Evolutionary conservation across 768 basidiomycete genomes (phyloP), one percentile per base, ranked within the genome.

Genomic region (Tylopilus balloui): DNA sequence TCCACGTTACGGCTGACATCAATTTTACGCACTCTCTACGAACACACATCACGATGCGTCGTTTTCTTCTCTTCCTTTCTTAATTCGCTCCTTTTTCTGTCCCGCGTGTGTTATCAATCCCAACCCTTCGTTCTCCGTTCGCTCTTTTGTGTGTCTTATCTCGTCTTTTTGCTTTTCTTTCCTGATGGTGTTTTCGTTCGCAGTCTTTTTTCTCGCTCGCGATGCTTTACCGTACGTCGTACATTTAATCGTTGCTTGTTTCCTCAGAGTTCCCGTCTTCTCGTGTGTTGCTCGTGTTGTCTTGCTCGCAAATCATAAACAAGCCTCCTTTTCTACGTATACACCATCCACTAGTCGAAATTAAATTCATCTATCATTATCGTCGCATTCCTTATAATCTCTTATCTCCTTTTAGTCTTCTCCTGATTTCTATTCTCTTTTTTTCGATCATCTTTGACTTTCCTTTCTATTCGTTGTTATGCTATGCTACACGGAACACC

Each of bases 1-100:
- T 39, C 34, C 41, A 48, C 45, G 41, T 41, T 50, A 67, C 51
- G 65, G 67, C 53, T 41, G 44, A 42, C 47, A 27, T 29, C 21
- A 46, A 7, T 42, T 43, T 53, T 47, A 66, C 58, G 56, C 54
- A 52, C 44, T 15, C 45, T 40, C 45, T 50, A 65, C 51, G 63
- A 67, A 54, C 17, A 45, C 48, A 4, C 40, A 47, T 57, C 54
- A 66, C 47, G 66, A 65, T 53, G 53, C 46, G 38, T n/a, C n/a
- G n/a, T n/a, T n/a, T n/a, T 37, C 46, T 41, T 27, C 28, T 19
- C 13, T 14, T 27, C 14, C 6, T n/a, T 23, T 14, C 24, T 12
- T 21, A 45, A 12, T 17, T 34, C 20, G 12, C 12, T 50, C 20
- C 36, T 38, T 23, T 35, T 37, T 35, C 35, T n/a, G 17, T 31